Evolutionary conservation across 805 yeast genomes (phyloP), one percentile per base, ranked within the genome.

Genomic region (Starmerella stellata): DNA sequence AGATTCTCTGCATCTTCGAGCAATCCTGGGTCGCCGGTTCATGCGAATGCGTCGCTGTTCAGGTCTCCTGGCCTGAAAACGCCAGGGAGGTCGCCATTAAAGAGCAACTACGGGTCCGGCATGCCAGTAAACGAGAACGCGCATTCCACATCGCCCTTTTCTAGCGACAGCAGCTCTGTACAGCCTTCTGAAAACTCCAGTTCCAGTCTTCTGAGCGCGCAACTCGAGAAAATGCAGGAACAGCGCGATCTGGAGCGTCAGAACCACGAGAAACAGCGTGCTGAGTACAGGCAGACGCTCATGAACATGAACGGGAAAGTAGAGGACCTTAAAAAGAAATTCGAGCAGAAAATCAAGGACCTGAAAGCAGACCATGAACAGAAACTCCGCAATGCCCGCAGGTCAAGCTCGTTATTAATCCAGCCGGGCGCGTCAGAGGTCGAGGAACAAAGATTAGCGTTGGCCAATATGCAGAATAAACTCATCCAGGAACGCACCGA

Each of bases 391-490:
- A 44, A 38, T 39, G 44, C 44, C 42, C 28, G 59, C 49, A 39
- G 42, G 19, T 15, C 43, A 5, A 37, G 38, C 23, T 13, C 30
- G 21, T 21, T 36, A n/a, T n/a, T 24, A 13, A 35, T 36, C 24
- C 18, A 25, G 4, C 25, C 38, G 3, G 34, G 34, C 20, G 38
- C 34, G 21, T 37, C 41, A 14, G 56, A 51, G 34, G 51, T 56
- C 21, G 49, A 51, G 24, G 48, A 48, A 31, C 58, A 57, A 47
- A 49, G 58, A 15, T 38, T 50, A 2, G 51, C 53, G 14, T 51
- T 58, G 34, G 62, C 62, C 4, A 56, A 55, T 17, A 50, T 57
- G 47, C 60, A 58, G 37, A 58, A 58, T 44, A 42, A 47, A 34
- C 45, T 58, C 5, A 54, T 58, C 8, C 50, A 51, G 35, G 58